Base-by-base conservation (phyloP, 2,329 filamentous ascomycete genomes). In the Karstenula rhodostoma region DNA sequence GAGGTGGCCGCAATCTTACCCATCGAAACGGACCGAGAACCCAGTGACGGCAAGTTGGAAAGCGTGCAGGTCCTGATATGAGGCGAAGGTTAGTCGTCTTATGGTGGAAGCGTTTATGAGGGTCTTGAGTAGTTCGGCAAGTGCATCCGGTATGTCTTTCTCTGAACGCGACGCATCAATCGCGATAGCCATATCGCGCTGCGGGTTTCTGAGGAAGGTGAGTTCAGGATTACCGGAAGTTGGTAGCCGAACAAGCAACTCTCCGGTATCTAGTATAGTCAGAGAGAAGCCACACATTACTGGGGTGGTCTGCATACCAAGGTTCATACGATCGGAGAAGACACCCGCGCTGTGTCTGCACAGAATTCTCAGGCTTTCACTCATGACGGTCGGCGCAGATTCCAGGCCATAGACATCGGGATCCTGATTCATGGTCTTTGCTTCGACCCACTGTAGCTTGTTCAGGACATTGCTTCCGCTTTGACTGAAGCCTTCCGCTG, bases 11-110 rank as follows among this genome's bases (percentile, higher is more conserved):
- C 8, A 25, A 9, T 25, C 68, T 27, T 64, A 74, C 70, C 77
- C 76, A 47, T 76, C 76, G 51, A 76, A 78, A 65, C 73, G 80
- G 17, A 97, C 92, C 27, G 83, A 83, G 77, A 90, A 96, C 0
- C 93, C 92, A 0, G 93, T 96, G 58, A 96, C 81, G 2, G 92
- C 90, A 51, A 84, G 82, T 74, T 97, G 87, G 77, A 97, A 96
- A 8, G 83, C 80, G 74, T 97, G 93, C 12, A 97, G 81, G 67
- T 94, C 82, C 46, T 73, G 69, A 52, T 76, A 73, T 4, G 77
- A 73, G 49, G 76, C 75, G 61, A 80, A 84, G 1, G 76, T 78
- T 44, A 92, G 89, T 2, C 87, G 90, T 29, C 93, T 88, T 55
- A 94, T 85, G 0, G 92, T 93, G 47, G 86, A 84, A 25, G 83